Base-by-base conservation (phyloP, 2,329 filamentous ascomycete species). In the Colletotrichum tabaci region DNA sequence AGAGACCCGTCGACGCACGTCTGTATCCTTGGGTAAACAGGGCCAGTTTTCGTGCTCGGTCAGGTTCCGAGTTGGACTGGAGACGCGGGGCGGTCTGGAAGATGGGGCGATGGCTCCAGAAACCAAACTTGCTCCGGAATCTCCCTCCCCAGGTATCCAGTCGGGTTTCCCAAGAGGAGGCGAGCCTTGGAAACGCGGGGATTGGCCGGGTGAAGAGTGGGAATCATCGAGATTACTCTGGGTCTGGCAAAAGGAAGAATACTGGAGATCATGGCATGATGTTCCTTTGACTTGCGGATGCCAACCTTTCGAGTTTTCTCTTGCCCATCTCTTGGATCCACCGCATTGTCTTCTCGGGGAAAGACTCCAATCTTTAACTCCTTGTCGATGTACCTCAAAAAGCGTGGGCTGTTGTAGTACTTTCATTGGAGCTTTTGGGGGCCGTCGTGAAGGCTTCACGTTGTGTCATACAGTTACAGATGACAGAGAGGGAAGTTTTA, bases 181-280 rank as follows among this genome's bases (percentile, higher is more conserved):
- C 50, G 47, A 64, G 67, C 66, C 67, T 21, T 70, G 44, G 12
- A 63, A 53, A 53, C 61, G 47, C 21, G 61, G 61, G 60, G 61
- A 49, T 61, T 40, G 44, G 46, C 18, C 46, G 46, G 58, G 58
- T 15, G 44, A 53, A 23, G 47, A 30, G 47, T 30, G 60, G 60
- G 5, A 53, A 44, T 53, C 10, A 15, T 58, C 21, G 61, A 30
- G 16, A 60, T 26, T 44, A 16, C 13, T 8, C 4, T 30, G 13
- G 47, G 6, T 26, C 35, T 52, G 13, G 15, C 46, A 15, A 13
- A 44, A 49, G 47, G 35, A n/a, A n/a, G 9, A 18, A 21, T 15
- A 16, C 35, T 44, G 6, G 60, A 40, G 13, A 5, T 44, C 15
- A 15, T 52, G 61, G 42, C 23, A 53, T 26, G 38, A 44, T 7